Evolutionary conservation across 441 rosid genomes (phyloP).

Genomic region (Heliophila coronopifolia): DNA sequence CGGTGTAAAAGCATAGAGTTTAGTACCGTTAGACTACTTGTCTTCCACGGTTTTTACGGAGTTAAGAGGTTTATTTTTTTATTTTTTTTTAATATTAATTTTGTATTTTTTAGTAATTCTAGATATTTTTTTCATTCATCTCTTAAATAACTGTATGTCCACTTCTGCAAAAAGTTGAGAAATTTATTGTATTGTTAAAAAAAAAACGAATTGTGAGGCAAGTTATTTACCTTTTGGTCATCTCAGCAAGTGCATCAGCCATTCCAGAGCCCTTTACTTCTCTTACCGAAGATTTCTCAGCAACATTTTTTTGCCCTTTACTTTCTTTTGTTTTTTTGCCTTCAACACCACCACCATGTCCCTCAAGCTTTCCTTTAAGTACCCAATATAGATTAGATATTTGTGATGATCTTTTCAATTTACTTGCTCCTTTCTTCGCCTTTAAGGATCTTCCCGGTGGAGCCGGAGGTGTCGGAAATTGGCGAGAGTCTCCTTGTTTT

Average conservation of each 20-base stretch:
- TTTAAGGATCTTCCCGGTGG: slow-evolving; percentile 49
- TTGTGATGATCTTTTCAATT: slow-evolving; percentile 71
- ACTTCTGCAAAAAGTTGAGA: too few species aligned
- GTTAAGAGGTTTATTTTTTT: too few species aligned
- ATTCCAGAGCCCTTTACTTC: slow-evolving; percentile 72
- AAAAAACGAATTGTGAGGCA: slow-evolving; percentile 19
- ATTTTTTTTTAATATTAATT: too few species aligned
- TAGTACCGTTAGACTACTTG: too few species aligned
- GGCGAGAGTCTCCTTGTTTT: slow-evolving; percentile 30
- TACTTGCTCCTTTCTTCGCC: slow-evolving; percentile 58
- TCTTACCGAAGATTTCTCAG: slow-evolving; percentile 21
- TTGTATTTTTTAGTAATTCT: too few species aligned
- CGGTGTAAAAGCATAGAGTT: too few species aligned
- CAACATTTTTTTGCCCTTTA: slow-evolving; percentile 26
- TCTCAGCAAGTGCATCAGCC: slow-evolving; percentile 96
- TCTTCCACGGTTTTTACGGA: too few species aligned
- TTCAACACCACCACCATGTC: slow-evolving; percentile 36
- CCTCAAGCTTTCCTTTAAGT: slow-evolving; percentile 73
- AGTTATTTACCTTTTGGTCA: slow-evolving; percentile 62
- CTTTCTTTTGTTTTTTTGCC: slow-evolving; percentile 30
- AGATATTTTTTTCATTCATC: too few species aligned
- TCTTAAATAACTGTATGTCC: too few species aligned
- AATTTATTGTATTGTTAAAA: too few species aligned
- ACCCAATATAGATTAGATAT: slow-evolving; percentile 54
- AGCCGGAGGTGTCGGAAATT: slow-evolving; percentile 41